Percentiles rank a stretch among this genome's conserved stretches.
Evolutionary conservation across 1,139 yeast species (phyloP).

Genomic region (Hanseniaspora gamundiae): DNA sequence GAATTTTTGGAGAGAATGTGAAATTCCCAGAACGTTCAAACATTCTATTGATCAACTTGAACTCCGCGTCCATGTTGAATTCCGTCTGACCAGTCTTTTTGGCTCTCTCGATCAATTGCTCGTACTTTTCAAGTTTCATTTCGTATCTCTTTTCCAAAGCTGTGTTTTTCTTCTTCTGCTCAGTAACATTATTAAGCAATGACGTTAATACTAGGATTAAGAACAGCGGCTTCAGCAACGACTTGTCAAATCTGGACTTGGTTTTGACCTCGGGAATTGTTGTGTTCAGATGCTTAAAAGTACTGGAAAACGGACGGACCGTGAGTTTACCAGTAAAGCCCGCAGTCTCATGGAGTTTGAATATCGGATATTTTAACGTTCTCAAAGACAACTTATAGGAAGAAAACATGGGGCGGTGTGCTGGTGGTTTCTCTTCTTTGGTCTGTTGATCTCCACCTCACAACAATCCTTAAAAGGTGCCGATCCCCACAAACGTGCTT

Average conservation of each 20-base stretch:
- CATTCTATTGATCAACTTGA: conserved; percentile 24
- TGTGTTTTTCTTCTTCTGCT: conserved; percentile 28
- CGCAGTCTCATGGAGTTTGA: too few relatives aligned
- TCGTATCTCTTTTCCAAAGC: conserved; percentile 29
- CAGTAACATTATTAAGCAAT: conserved; percentile 26
- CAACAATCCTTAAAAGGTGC: too few relatives aligned
- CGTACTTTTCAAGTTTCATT: conserved; percentile 23
- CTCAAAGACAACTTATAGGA: too few relatives aligned
- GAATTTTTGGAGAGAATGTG: not conserved
- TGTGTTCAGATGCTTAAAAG: too few relatives aligned
- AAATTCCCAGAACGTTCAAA: conserved; percentile 13
- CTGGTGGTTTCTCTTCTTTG: too few relatives aligned
- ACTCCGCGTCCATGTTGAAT: conserved; percentile 22
- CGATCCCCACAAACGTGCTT: too few relatives aligned
- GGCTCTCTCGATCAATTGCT: conserved; percentile 20
- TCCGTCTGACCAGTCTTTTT: conserved; percentile 16
- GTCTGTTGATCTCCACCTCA: too few relatives aligned
- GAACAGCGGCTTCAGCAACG: conserved; percentile 22
- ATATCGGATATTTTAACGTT: too few relatives aligned
- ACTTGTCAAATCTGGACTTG: conserved; percentile 22
- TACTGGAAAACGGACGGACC: not conserved
- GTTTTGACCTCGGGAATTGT: too few relatives aligned
- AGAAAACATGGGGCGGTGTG: too few relatives aligned
- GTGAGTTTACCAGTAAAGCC: not conserved
- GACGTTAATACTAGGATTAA: conserved; percentile 26